Evolutionary conservation across 1,284 basidiomycete species (phyloP).

Genomic region (Boletus calvinii): DNA sequence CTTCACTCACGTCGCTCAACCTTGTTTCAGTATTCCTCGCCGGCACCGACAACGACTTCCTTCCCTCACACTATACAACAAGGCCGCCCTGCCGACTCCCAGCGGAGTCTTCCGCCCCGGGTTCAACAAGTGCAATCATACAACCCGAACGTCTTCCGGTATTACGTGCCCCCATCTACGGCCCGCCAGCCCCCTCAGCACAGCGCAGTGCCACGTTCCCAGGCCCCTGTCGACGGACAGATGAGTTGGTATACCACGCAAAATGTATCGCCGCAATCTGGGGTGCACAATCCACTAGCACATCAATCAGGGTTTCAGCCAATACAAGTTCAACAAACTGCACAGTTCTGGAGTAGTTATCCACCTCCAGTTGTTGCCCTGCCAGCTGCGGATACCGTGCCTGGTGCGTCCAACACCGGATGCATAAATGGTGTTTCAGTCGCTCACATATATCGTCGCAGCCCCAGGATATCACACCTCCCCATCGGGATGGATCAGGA

Average conservation of each 20-base stretch:
- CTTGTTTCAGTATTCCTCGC: conserved; percentile 14
- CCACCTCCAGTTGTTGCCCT: conserved; percentile 3
- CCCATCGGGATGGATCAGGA: background rate
- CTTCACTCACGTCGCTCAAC: conserved; percentile 6
- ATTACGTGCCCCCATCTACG: conserved; percentile 9
- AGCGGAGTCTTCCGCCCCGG: conserved; percentile 4
- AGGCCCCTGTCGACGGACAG: conserved; percentile 9
- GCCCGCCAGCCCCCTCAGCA: conserved; percentile 1
- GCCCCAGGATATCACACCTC: conserved; percentile 7
- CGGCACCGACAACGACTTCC: background rate
- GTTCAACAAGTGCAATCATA: conserved; percentile 11
- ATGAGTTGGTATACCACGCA: conserved; percentile 15
- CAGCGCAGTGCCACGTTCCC: background rate
- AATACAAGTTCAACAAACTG: conserved; percentile 9
- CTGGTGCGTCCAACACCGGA: conserved; percentile 17
- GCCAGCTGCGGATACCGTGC: background rate
- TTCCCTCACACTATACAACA: conserved; percentile 13
- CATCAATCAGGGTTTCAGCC: conserved; percentile 9
- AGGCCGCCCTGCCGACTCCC: background rate
- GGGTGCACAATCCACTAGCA: background rate
- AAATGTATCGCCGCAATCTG: conserved; percentile 8
- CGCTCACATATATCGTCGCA: conserved; percentile 3
- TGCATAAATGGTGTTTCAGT: background rate
- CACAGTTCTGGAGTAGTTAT: conserved; percentile 15
- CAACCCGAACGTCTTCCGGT: background rate